phyloP scores from a whole-genome alignment of 805 yeast species.

The Candida maris region DNA sequence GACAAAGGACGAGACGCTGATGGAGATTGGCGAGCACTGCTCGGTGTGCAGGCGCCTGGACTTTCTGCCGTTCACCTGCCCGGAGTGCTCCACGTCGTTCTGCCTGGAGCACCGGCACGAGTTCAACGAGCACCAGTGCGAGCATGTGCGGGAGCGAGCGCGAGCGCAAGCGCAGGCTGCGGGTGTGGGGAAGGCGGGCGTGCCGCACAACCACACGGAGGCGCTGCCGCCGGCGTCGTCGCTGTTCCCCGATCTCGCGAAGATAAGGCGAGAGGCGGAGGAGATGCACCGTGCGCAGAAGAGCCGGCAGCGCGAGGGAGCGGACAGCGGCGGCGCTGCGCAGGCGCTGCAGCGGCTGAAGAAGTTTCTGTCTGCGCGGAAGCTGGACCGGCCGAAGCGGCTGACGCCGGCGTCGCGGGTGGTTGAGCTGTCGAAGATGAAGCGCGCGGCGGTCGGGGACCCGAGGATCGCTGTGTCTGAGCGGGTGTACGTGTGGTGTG shows the following conservation, averaged over 20 bases:
- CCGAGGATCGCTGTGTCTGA: slow-evolving; percentile 38
- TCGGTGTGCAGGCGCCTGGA: slow-evolving; percentile 49
- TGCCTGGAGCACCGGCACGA: slow-evolving; percentile 48
- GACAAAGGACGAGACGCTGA: slow-evolving; percentile 31
- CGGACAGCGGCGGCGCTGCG: slow-evolving; percentile 14
- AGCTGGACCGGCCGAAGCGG: slow-evolving; percentile 6
- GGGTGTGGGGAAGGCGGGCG: background rate
- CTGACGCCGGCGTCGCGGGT: slow-evolving; percentile 23
- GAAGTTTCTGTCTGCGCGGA: slow-evolving; percentile 16
- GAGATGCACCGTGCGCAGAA: slow-evolving; percentile 10
- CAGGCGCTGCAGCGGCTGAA: slow-evolving; percentile 22
- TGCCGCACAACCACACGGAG: slow-evolving; percentile 10
- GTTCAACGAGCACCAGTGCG: slow-evolving; percentile 32
- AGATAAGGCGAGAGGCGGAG: slow-evolving; percentile 37
- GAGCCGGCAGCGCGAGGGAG: slow-evolving; percentile 6
- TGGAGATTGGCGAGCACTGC: slow-evolving; percentile 61
- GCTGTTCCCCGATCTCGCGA: slow-evolving; percentile 50
- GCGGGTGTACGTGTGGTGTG: slow-evolving; percentile 48
- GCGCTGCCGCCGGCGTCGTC: slow-evolving; percentile 41
- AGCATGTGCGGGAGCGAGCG: background rate
- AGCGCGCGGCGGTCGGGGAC: slow-evolving; percentile 52
- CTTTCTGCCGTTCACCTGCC: slow-evolving; percentile 56
- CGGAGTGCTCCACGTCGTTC: slow-evolving; percentile 35
- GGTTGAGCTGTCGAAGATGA: slow-evolving; percentile 38
- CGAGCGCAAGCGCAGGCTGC: background rate